A percentile compares a stretch with the other conserved stretches of the same genome.
Evolutionary conservation across 805 yeast species (phyloP).

Genomic region (Ascoidea rubescens): DNA sequence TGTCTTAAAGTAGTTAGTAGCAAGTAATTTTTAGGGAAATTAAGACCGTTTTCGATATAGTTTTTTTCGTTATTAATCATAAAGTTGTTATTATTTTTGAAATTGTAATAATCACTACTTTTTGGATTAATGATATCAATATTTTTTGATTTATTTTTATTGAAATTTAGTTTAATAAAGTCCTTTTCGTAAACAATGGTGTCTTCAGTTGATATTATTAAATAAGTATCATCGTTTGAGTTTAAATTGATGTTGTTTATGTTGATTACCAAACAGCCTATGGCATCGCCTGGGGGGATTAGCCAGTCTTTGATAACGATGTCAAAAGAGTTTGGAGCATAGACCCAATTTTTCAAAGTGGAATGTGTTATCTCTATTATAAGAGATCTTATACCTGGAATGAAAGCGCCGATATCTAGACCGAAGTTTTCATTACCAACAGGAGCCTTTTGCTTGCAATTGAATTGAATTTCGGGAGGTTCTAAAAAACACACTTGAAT

Average conservation of each 20-base stretch:
- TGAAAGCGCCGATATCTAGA: constrained; percentile 67
- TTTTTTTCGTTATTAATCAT: constrained; percentile 37
- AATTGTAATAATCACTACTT: too few relatives aligned
- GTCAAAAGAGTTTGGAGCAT: constrained; percentile 74
- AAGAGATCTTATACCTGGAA: constrained; percentile 66
- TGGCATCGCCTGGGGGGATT: constrained; percentile 37
- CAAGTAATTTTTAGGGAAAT: constrained; percentile 30
- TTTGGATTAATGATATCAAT: constrained; percentile 22
- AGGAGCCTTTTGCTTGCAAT: constrained; percentile 42
- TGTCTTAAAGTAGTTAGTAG: constrained; percentile 44
- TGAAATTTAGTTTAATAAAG: constrained; percentile 12
- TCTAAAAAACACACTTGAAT: constrained; percentile 64
- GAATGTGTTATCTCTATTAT: constrained; percentile 60
- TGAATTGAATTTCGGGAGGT: constrained; percentile 68
- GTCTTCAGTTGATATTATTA: constrained; percentile 30
- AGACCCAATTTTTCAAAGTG: constrained; percentile 61
- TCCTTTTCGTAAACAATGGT: constrained; percentile 22
- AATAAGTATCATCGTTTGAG: constrained; percentile 45
- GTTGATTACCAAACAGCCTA: constrained; percentile 56
- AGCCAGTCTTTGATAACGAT: constrained; percentile 47
- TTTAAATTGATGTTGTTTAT: constrained; percentile 34
- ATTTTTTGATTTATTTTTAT: constrained; percentile 23
- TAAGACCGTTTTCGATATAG: too few relatives aligned
- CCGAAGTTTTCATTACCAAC: constrained; percentile 87
- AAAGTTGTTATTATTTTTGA: constrained; percentile 33